These are phyloP conservation scores for Pilatotrama ljubarskyi DNA, from an alignment of 768 basidiomycete species.

Conservation along the genomic window DNA sequence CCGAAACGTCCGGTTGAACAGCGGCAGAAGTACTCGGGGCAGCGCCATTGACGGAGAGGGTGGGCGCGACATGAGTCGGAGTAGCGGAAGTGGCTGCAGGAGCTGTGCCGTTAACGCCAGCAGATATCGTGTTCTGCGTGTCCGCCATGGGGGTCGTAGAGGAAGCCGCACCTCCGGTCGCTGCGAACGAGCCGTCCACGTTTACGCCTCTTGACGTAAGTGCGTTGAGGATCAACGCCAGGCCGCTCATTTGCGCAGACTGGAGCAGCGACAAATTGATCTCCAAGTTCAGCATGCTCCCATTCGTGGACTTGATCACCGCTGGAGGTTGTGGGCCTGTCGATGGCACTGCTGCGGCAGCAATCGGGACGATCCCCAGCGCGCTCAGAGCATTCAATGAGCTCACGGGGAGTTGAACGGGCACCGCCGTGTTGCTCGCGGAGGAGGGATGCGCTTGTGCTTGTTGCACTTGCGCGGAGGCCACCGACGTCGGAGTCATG, in stretches of 20 bases:
- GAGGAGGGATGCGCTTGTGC: slow-evolving; percentile 8
- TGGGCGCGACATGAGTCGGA: not conserved
- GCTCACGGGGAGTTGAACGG: slow-evolving; percentile 70
- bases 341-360: slow-evolving; percentile 51
- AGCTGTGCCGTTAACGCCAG: not conserved
- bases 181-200: slow-evolving; percentile 13
- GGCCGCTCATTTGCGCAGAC: slow-evolving; percentile 72
- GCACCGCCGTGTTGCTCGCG: slow-evolving; percentile 37
- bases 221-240: slow-evolving; percentile 71
- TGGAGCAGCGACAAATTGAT: slow-evolving; percentile 77
- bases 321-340: slow-evolving; percentile 67
- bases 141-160: not conserved
- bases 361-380: slow-evolving; percentile 73
- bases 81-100: not conserved
- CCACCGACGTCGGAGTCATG: slow-evolving; percentile 9
- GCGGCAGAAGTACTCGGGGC: slow-evolving; percentile 1
- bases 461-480: slow-evolving; percentile 17
- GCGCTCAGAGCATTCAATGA: slow-evolving; percentile 60
- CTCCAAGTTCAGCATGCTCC: slow-evolving; percentile 71
- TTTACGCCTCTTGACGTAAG: slow-evolving; percentile 53
- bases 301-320: slow-evolving; percentile 60
- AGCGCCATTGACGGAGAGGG: not conserved
- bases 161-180: not conserved
- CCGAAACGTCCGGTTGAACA: not conserved
- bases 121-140: not conserved